Evolutionary conservation across 2,329 filamentous ascomycete species (phyloP), one percentile per base, ranked within the genome.

Genomic region (Curvularia spicifera): DNA sequence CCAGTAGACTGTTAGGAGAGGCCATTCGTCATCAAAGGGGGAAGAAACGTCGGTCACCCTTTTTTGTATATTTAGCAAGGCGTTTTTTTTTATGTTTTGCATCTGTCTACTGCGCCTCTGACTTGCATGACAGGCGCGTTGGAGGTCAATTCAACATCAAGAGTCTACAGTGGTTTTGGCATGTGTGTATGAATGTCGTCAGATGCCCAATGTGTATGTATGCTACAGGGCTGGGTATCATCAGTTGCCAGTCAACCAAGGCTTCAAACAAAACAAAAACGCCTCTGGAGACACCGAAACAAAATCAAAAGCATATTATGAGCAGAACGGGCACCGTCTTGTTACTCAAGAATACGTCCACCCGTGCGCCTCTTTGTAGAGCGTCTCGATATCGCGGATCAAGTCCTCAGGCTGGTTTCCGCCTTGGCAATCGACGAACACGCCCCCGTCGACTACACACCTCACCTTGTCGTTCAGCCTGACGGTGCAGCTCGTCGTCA

Each of bases 391-490:
- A 77, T 91, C 89, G 68, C 86, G 81, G 52, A 96, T 85, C 53
- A 98, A 82, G 70, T 93, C 89, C 66, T 89, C 86, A 51, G 91
- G 85, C 64, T 81, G 80, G 55, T 87, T 70, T 48, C 91, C 89
- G 69, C 82, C 83, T 4, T 88, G 86, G 74, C 94, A 97, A 65
- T 95, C 84, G 56, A 80, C 89, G 92, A 93, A 98, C 70, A 89
- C 73, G 12, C 89, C 89, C 24, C 80, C 85, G 74, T 98, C 93
- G 50, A 89, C 85, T 63, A 98, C 85, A 78, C 95, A 99, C 80
- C 95, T 91, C 54, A 91, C 81, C 75, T 94, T 81, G 55, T 91
- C 83, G 72, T 96, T 84, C 48, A 99, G 79, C 49, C 94, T 71
- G 8, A 83, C 61, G 0, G 81, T 83, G 58, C 81, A 83, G 64